Conservation (phyloP, 192 early-diverging fungal species). For the Nowakowskiella sp. region DNA sequence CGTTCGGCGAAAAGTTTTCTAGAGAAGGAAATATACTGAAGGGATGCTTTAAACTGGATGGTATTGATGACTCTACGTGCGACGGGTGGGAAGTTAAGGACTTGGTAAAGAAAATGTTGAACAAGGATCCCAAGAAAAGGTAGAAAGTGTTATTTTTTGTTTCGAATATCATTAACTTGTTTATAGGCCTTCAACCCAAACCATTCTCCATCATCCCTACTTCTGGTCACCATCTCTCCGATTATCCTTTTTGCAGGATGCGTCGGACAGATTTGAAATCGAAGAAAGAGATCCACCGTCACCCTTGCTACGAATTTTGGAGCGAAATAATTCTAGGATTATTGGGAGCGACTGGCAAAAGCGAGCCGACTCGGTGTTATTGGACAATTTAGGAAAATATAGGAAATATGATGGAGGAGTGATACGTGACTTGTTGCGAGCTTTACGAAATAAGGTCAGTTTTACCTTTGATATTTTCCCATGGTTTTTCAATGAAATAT, state of each 20-base stretch:
- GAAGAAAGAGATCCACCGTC: constrained; percentile 70
- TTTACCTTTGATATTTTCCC: background rate
- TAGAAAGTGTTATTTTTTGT: constrained; percentile 16
- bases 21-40: constrained; percentile 87
- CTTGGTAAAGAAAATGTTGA: constrained; percentile 84
- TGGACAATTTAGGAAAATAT: constrained; percentile 81
- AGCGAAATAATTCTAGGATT: constrained; percentile 48
- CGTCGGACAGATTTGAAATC: constrained; percentile 88
- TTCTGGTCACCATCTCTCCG: constrained; percentile 87
- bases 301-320: constrained; percentile 55
- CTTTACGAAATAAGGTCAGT: constrained; percentile 84
- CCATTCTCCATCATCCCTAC: constrained; percentile 83
- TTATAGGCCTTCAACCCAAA: constrained; percentile 64
- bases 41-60: constrained; percentile 60
- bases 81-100: constrained; percentile 81
- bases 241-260: constrained; percentile 86
- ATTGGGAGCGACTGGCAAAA: constrained; percentile 71
- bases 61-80: constrained; percentile 60
- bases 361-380: constrained; percentile 59
- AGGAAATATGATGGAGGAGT: constrained; percentile 83
- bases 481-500: constrained; percentile 13
- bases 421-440: constrained; percentile 81
- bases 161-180: background rate
- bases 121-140: constrained; percentile 61
- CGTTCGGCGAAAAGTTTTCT: constrained; percentile 86